These are phyloP conservation scores for Magnaporthiopsis incrustans DNA, from an alignment of 2,329 filamentous ascomycete species.

Conservation along the genomic window DNA sequence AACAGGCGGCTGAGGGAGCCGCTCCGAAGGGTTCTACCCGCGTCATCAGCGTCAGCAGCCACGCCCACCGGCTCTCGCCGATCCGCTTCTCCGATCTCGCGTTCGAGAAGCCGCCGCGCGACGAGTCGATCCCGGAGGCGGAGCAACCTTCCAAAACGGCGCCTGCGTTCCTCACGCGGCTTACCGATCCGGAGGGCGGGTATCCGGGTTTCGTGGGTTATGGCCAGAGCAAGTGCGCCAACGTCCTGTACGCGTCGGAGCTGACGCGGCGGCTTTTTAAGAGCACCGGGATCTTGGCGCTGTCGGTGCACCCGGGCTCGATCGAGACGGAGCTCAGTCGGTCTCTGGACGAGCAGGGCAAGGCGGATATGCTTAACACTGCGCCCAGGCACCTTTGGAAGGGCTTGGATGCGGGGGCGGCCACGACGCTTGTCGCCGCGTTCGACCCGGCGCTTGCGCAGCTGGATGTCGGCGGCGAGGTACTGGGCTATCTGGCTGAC, in stretches of 20 bases:
- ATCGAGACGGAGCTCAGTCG: slow-evolving; percentile 20
- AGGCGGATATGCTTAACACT: slow-evolving; percentile 17
- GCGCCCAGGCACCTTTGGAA: slow-evolving; percentile 25
- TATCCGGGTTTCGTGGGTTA: slow-evolving; percentile 32
- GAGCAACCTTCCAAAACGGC: slow-evolving; percentile 12
- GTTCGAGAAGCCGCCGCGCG: slow-evolving; percentile 29
- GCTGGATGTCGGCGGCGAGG: slow-evolving; percentile 16
- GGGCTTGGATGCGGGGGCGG: slow-evolving; percentile 26
- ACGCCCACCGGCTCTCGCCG: slow-evolving; percentile 28
- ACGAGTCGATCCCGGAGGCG: slow-evolving; percentile 17
- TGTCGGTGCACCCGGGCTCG: slow-evolving; percentile 28
- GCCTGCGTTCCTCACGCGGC: slow-evolving; percentile 1
- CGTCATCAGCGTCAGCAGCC: slow-evolving; percentile 32
- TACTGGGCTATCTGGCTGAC: slow-evolving; percentile 31
- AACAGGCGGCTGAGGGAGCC: slow-evolving; percentile 18
- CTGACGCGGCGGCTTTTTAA: slow-evolving; percentile 22
- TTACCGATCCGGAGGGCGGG: slow-evolving; percentile 11
- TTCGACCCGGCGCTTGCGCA: slow-evolving; percentile 27
- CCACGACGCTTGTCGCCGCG: slow-evolving; percentile 33
- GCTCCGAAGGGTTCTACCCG: slow-evolving; percentile 18
- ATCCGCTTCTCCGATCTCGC: slow-evolving; percentile 34
- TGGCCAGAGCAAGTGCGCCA: slow-evolving; percentile 38
- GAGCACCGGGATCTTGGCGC: slow-evolving; percentile 17
- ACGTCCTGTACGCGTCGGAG: slow-evolving; percentile 31
- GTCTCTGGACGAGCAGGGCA: slow-evolving; percentile 17